Conservation (phyloP, 768 basidiomycete genomes). For the Pisolithus albus region DNA sequence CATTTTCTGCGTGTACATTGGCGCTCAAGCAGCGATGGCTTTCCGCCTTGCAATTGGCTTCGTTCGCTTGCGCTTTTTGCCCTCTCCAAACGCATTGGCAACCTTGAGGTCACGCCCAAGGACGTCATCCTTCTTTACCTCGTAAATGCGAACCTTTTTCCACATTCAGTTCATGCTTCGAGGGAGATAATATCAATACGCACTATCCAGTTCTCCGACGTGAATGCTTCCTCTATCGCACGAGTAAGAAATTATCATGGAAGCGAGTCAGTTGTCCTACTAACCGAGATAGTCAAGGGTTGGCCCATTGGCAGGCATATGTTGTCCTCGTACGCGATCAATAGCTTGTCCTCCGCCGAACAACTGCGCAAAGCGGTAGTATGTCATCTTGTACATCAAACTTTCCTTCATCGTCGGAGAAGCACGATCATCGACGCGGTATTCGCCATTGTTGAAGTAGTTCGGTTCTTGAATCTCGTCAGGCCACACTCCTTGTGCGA, state of each 20-base stretch:
- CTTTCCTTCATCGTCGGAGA: constrained; percentile 87
- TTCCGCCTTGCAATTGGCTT: constrained; percentile 62
- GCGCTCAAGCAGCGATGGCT: constrained; percentile 22
- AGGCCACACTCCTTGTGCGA: constrained; percentile 94
- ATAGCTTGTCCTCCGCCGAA: constrained; percentile 68
- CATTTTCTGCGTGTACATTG: neutral
- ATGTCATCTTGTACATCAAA: constrained; percentile 99
- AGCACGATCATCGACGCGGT: constrained; percentile 83
- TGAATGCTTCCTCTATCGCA: constrained; percentile 86
- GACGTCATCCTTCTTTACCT: constrained; percentile 90
- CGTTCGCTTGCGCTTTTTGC: constrained; percentile 83
- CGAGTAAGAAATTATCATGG: constrained; percentile 2
- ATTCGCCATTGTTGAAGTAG: constrained; percentile 95
- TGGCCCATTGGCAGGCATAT: constrained; percentile 68
- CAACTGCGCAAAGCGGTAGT: constrained; percentile 89
- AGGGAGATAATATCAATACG: constrained; percentile 21
- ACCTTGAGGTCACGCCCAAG: constrained; percentile 86
- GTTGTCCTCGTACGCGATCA: constrained; percentile 88
- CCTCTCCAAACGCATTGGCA: constrained; percentile 77
- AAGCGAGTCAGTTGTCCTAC: constrained; percentile 20
- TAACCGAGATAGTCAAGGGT: constrained; percentile 83
- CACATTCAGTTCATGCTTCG: neutral
- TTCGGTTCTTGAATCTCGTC: constrained; percentile 94
- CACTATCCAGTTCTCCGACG: constrained; percentile 99
- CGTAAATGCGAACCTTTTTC: constrained; percentile 77